Evolutionary conservation across 2,329 filamentous ascomycete species (phyloP).

Genomic region (Neopestalotiopsis sp.): DNA sequence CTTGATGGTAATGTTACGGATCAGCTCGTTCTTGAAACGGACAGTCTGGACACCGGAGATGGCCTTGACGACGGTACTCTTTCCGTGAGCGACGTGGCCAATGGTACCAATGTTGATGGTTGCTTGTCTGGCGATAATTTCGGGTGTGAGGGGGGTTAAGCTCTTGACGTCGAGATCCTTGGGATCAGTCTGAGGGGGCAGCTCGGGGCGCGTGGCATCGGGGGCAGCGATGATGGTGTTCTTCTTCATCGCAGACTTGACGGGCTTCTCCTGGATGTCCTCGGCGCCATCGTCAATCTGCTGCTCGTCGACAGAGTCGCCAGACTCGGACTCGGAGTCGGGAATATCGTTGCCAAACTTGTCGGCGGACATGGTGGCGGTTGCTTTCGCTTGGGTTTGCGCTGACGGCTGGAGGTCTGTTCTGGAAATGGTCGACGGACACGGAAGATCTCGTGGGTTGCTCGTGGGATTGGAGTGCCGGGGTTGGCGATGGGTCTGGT

Average conservation of each 20-base stretch:
- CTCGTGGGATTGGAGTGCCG: neutral
- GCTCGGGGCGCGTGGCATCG: conserved; percentile 50
- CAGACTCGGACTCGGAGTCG: conserved; percentile 72
- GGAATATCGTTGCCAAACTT: conserved; percentile 71
- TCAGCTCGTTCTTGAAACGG: conserved; percentile 99
- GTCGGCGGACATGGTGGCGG: conserved; percentile 58
- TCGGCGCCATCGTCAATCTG: conserved; percentile 59
- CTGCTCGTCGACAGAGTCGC: conserved; percentile 62
- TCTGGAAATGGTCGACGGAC: neutral
- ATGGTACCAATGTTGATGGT: conserved; percentile 99
- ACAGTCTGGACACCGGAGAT: conserved; percentile 99
- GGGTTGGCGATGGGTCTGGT: conserved; percentile 1
- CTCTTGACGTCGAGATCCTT: conserved; percentile 82
- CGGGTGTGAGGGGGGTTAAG: conserved; percentile 85
- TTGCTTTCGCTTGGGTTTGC: conserved; percentile 8
- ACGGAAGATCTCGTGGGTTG: neutral
- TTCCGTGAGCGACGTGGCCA: conserved; percentile 98
- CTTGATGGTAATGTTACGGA: conserved; percentile 99
- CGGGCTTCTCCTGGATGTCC: conserved; percentile 66
- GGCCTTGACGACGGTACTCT: conserved; percentile 98
- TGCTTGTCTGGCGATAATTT: conserved; percentile 96
- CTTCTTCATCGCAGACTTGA: conserved; percentile 90
- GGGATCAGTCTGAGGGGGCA: conserved; percentile 93
- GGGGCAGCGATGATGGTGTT: conserved; percentile 61
- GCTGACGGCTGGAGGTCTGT: neutral